These are phyloP conservation scores for Botrytis fabae DNA, from an alignment of 2,329 filamentous ascomycete species.

Conservation along the genomic window DNA sequence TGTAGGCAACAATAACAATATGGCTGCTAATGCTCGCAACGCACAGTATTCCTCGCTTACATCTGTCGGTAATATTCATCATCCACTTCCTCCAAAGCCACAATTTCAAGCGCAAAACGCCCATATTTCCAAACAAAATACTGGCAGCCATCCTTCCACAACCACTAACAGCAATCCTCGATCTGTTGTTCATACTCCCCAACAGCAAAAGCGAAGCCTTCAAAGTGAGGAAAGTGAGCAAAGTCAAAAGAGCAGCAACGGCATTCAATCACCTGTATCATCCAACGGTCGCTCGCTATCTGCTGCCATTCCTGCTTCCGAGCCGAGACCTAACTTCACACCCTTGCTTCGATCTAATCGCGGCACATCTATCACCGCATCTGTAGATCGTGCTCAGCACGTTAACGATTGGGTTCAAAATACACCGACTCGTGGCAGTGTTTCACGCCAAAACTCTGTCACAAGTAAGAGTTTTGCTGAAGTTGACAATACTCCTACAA, in stretches of 20 bases:
- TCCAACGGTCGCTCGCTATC: neutral
- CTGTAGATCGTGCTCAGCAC: slow-evolving; percentile 28
- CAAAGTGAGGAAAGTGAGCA: neutral
- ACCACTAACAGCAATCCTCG: slow-evolving; percentile 3
- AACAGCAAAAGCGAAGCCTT: neutral
- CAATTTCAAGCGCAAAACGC: slow-evolving; percentile 1
- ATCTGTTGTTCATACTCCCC: slow-evolving; percentile 5
- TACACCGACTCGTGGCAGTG: slow-evolving; percentile 21
- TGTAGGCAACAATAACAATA: neutral
- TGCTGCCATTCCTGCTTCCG: slow-evolving; percentile 27
- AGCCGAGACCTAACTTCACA: slow-evolving; percentile 25
- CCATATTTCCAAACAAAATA: neutral
- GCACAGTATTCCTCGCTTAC: slow-evolving; percentile 2
- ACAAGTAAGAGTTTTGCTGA: neutral
- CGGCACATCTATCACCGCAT: slow-evolving; percentile 28
- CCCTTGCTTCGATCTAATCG: slow-evolving; percentile 31
- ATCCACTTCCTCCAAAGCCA: slow-evolving; percentile 13
- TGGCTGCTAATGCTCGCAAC: slow-evolving; percentile 14
- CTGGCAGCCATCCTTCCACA: neutral
- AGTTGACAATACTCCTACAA: slow-evolving; percentile 10
- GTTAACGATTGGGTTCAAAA: slow-evolving; percentile 28
- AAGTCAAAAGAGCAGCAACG: neutral
- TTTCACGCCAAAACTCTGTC: neutral
- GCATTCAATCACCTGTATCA: slow-evolving; percentile 1
- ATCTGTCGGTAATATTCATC: slow-evolving; percentile 3